phyloP scores from a whole-genome alignment of 2,329 filamentous ascomycete genomes.

The Sphaerostilbella broomeana region DNA sequence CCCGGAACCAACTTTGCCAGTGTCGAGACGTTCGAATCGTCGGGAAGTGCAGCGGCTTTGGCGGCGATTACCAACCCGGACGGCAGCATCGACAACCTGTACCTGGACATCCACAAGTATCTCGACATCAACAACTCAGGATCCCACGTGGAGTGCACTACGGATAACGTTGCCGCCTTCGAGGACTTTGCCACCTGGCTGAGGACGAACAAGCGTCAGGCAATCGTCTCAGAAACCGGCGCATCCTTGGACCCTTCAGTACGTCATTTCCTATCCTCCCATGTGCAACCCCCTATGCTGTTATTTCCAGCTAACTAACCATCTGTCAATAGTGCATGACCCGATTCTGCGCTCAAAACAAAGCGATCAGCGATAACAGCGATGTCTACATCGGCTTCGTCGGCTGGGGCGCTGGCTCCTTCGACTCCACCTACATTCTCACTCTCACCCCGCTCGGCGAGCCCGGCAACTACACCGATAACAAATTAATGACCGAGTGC shows the following conservation, averaged over 20 bases:
- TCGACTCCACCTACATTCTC: slow-evolving; percentile 35
- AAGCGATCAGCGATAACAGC: slow-evolving; percentile 38
- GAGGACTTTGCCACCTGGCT: slow-evolving; percentile 40
- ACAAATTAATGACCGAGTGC: slow-evolving; percentile 37
- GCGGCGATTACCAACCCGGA: slow-evolving; percentile 52
- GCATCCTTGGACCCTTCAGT: slow-evolving; percentile 37
- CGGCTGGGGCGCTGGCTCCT: slow-evolving; percentile 41
- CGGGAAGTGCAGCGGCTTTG: slow-evolving; percentile 45
- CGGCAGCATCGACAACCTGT: slow-evolving; percentile 47
- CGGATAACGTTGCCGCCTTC: slow-evolving; percentile 46
- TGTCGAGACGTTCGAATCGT: slow-evolving; percentile 41
- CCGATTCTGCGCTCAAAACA: slow-evolving; percentile 40
- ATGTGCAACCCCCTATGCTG: background rate
- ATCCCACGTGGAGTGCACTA: slow-evolving; percentile 44
- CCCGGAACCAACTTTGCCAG: slow-evolving; percentile 55
- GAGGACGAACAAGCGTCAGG: slow-evolving; percentile 39
- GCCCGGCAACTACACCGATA: slow-evolving; percentile 27
- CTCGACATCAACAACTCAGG: slow-evolving; percentile 53
- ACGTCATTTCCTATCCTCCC: slow-evolving; percentile 12
- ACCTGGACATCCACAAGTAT: slow-evolving; percentile 56
- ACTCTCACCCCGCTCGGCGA: slow-evolving; percentile 33
- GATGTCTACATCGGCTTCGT: slow-evolving; percentile 43
- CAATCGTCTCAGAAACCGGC: slow-evolving; percentile 47
- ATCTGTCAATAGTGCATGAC: slow-evolving; percentile 31
- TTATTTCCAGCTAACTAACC: slow-evolving; percentile 6